Percentiles rank a stretch among this genome's conserved stretches.
Evolutionary conservation across 257 asterid genomes (phyloP).

Genomic region (Scutellaria galericulata): DNA sequence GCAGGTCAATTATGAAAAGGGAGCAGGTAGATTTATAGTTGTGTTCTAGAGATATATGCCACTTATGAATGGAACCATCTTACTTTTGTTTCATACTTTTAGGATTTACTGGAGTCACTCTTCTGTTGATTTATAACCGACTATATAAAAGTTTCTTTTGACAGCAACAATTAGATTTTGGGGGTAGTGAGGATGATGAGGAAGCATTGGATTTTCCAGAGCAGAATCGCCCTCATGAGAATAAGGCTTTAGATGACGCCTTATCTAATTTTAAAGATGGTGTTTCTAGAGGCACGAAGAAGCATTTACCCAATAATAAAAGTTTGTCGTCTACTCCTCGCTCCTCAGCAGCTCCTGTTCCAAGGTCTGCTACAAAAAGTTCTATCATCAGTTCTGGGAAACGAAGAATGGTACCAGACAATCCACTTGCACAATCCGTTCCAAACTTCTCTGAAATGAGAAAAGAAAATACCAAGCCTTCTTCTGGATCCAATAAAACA

Average conservation of each 20-base stretch:
- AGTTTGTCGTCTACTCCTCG: conserved; percentile 55
- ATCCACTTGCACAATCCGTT: conserved; percentile 86
- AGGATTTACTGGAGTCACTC: conserved; percentile 31
- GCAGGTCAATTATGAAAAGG: conserved; percentile 54
- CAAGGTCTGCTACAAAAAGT: conserved; percentile 61
- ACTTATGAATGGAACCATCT: conserved; percentile 23
- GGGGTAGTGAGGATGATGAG: conserved; percentile 65
- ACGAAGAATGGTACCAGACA: conserved; percentile 74
- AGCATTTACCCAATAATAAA: conserved; percentile 52
- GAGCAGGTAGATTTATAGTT: conserved; percentile 68
- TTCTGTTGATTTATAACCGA: conserved; percentile 50
- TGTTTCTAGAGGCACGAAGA: conserved; percentile 54
- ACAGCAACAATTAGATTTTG: conserved; percentile 74
- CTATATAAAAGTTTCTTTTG: conserved; percentile 55
- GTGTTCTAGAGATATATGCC: conserved; percentile 37
- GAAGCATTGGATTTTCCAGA: conserved; percentile 46
- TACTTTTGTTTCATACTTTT: conserved; percentile 9
- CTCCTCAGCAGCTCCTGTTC: conserved; percentile 58
- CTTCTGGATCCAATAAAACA: conserved; percentile 56
- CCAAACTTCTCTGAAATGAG: conserved; percentile 80
- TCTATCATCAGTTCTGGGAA: conserved; percentile 55
- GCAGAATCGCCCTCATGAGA: conserved; percentile 48
- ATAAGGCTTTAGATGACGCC: conserved; percentile 38
- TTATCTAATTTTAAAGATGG: conserved; percentile 49
- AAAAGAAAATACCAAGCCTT: conserved; percentile 82